These are phyloP conservation scores for Colletotrichum sp. DNA, from an alignment of 2,329 filamentous ascomycete genomes.

Conservation along the genomic window DNA sequence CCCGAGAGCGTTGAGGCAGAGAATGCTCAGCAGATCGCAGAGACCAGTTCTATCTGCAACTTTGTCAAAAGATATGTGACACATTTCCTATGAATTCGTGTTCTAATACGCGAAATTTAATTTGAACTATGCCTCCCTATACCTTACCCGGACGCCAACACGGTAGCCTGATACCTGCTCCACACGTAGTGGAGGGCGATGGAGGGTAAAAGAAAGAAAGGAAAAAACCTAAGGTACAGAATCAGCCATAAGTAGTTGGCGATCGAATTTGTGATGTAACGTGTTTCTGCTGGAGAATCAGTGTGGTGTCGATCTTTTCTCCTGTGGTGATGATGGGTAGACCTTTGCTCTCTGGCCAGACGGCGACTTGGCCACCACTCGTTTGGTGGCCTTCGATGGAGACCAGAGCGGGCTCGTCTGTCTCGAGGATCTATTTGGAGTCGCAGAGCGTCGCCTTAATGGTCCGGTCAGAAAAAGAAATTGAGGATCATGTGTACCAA, in stretches of 20 bases:
- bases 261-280: not conserved
- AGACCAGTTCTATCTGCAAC: not conserved
- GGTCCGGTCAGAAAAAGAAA: not conserved
- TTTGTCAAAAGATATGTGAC: not conserved
- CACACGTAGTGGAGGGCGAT: slow-evolving; percentile 6
- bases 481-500: not conserved
- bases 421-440: not conserved
- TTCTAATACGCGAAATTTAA: not conserved
- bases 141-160: slow-evolving; percentile 20
- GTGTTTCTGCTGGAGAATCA: slow-evolving; percentile 19
- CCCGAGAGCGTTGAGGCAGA: not conserved
- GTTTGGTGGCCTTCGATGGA: not conserved
- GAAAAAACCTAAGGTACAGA: slow-evolving; percentile 24
- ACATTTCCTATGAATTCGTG: not conserved
- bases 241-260: slow-evolving; percentile 22
- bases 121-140: slow-evolving; percentile 5
- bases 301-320: slow-evolving; percentile 13
- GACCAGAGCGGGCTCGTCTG: not conserved
- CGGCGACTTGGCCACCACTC: not conserved
- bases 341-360: not conserved
- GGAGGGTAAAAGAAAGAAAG: not conserved
- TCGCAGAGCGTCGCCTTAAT: not conserved
- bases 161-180: slow-evolving; percentile 9
- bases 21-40: not conserved
- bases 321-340: slow-evolving; percentile 10